Evolutionary conservation across 177 flowering plant genomes (phyloP).

Genomic region (Vitis hybrid): DNA sequence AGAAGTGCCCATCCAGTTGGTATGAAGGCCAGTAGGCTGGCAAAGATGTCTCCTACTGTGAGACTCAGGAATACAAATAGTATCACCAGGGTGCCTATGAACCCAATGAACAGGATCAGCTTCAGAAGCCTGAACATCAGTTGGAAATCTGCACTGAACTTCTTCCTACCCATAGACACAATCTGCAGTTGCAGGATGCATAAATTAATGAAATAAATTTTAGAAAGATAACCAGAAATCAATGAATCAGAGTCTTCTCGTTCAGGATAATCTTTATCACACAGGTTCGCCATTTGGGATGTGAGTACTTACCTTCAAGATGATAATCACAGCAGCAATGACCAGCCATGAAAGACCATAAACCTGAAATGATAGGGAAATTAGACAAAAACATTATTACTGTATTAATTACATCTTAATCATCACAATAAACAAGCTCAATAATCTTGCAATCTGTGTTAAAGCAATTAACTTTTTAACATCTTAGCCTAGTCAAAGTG

Average conservation of each 20-base stretch:
- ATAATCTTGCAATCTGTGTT: neutral
- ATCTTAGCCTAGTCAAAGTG: neutral
- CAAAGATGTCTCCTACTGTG: conserved; percentile 82
- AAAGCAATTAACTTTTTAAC: neutral
- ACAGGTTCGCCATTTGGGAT: neutral
- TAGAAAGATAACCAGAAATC: neutral
- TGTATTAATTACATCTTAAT: neutral
- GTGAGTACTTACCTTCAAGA: conserved; percentile 69
- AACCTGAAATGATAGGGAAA: conserved; percentile 47
- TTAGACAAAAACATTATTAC: neutral
- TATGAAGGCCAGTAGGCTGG: conserved; percentile 81
- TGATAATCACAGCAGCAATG: conserved; percentile 76
- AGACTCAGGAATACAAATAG: conserved; percentile 66
- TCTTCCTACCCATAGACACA: conserved; percentile 91
- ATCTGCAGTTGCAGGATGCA: conserved; percentile 46
- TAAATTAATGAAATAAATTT: neutral
- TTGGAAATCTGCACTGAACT: conserved; percentile 98
- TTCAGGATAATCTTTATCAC: neutral
- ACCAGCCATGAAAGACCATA: conserved; percentile 97
- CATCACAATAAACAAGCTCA: neutral
- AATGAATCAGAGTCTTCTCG: neutral
- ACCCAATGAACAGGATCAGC: conserved; percentile 69
- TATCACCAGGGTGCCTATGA: conserved; percentile 45
- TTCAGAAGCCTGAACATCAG: conserved; percentile 91
- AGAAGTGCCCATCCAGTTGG: conserved; percentile 98